Percentiles rank a stretch among this genome's conserved stretches.
Conservation (phyloP, 208 protist species). For the Endotrypanum monterogeii region DNA sequence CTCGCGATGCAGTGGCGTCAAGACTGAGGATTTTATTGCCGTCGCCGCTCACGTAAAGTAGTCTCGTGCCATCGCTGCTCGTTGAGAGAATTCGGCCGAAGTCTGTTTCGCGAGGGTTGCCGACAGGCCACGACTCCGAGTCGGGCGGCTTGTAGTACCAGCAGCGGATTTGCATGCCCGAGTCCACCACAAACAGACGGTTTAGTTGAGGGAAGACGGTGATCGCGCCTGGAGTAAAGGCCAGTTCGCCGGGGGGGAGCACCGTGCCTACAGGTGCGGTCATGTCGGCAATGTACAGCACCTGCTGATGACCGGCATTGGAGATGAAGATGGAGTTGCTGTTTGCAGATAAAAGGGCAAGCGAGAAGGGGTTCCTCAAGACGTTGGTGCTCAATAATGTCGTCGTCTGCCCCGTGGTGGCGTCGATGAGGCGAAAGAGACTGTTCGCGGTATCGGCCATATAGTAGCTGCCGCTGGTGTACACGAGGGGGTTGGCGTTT, state of each 20-base stretch:
- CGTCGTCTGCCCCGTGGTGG: slow-evolving; percentile 23
- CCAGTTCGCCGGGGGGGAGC: background rate
- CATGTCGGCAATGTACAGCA: slow-evolving; percentile 29
- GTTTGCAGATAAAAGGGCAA: background rate
- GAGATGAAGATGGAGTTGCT: slow-evolving; percentile 41
- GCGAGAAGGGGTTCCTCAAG: background rate
- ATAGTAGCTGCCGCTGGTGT: slow-evolving; percentile 25
- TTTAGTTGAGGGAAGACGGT: slow-evolving; percentile 2
- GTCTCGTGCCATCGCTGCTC: slow-evolving; percentile 13
- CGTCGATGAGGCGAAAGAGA: slow-evolving; percentile 45
- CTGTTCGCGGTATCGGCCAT: slow-evolving; percentile 69
- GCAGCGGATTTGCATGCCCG: slow-evolving; percentile 7
- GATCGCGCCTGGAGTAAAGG: slow-evolving; percentile 9
- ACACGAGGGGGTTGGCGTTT: slow-evolving; percentile 30
- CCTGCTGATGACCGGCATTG: slow-evolving; percentile 38
- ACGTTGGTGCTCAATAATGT: slow-evolving; percentile 21
- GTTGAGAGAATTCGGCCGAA: slow-evolving; percentile 9
- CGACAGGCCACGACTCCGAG: slow-evolving; percentile 7
- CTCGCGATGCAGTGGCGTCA: background rate
- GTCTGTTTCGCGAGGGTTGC: background rate
- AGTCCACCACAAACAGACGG: slow-evolving; percentile 12
- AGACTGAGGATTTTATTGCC: slow-evolving; percentile 13
- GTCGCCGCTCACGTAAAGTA: slow-evolving; percentile 18
- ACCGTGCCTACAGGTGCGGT: slow-evolving; percentile 11
- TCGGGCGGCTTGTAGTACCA: slow-evolving; percentile 2